Conservation (phyloP, 306 rosid genomes). For the Fagus sylvatica region DNA sequence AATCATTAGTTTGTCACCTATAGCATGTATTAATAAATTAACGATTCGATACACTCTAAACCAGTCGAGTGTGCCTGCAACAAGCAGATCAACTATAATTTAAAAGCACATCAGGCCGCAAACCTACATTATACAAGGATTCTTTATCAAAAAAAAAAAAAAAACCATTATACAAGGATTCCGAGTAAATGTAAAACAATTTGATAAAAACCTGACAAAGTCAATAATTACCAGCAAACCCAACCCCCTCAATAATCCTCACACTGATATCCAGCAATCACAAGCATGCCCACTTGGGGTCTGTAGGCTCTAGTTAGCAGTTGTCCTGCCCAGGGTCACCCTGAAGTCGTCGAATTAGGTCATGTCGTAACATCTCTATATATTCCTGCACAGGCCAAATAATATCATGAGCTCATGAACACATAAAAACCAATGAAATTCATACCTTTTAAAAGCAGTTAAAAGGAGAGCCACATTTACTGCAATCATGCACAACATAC, state of each 20-base stretch:
- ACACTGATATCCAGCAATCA: not conserved
- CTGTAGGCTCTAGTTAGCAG: slow-evolving; percentile 20
- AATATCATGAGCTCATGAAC: slow-evolving; percentile 7
- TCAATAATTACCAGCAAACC: not conserved
- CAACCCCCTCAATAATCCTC: not conserved
- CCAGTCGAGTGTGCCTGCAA: not conserved
- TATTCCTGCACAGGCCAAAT: slow-evolving; percentile 64
- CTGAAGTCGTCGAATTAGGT: slow-evolving; percentile 43
- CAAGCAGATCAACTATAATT: not conserved
- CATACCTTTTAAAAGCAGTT: not conserved
- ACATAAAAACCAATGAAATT: not conserved
- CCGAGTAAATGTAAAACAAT: not conserved
- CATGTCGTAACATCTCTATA: slow-evolving; percentile 55
- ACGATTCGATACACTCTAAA: not conserved
- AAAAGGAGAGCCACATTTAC: not conserved
- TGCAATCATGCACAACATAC: not conserved
- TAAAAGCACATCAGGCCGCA: not conserved
- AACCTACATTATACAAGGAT: slow-evolving; percentile 21
- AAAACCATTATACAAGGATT: slow-evolving; percentile 6
- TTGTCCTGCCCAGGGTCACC: slow-evolving; percentile 42
- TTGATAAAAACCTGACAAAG: not conserved
- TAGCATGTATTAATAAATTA: no score
- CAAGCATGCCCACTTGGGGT: not conserved
- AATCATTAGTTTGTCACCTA: no score
- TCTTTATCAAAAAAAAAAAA: no score